Base-by-base conservation (phyloP, 768 basidiomycete genomes). In the Gymnopilus junonius region DNA sequence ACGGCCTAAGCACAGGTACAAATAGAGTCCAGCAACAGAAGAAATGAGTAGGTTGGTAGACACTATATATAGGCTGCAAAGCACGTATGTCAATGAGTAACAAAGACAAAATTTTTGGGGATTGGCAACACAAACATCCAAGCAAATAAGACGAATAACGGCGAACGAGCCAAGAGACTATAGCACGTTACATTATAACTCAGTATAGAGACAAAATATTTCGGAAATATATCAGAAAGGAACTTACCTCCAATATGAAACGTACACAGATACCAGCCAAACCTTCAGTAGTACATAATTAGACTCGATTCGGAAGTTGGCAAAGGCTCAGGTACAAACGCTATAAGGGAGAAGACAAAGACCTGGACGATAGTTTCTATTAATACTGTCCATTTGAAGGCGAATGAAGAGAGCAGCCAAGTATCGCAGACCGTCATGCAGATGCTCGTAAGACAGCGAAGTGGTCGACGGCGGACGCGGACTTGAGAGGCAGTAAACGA, bases 251-350 rank as follows among this genome's bases (percentile, higher is more conserved):
- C 76, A 46, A 79, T 62, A 27, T 77, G 65, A 61, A 76, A 71
- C 3, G 71, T 75, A 46, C 67, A 66, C 14, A 76, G 59, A 65
- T 76, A 77, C 76, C 74, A 77, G 53, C 76, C 71, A 64, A 71
- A 77, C 37, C 78, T 79, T 27, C 31, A 29, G 23, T 55, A 25
- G 20, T 11, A n/a, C n/a, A n/a, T n/a, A n/a, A n/a, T n/a, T n/a
- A n/a, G n/a, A n/a, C n/a, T n/a, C n/a, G n/a, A n/a, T n/a, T n/a
- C n/a, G n/a, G n/a, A n/a, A n/a, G n/a, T n/a, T n/a, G n/a, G n/a
- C n/a, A n/a, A n/a, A n/a, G n/a, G n/a, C n/a, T n/a, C n/a, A 40
- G 7, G 29, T 42, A 70, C 71, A 43, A 55, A 77, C 76, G 67
- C 58, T 45, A 75, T 72, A 11, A 75, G 63, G 53, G 62, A 62